Evolutionary conservation across 2,329 filamentous ascomycete species (phyloP).

Genomic region (Aureobasidium sp.): DNA sequence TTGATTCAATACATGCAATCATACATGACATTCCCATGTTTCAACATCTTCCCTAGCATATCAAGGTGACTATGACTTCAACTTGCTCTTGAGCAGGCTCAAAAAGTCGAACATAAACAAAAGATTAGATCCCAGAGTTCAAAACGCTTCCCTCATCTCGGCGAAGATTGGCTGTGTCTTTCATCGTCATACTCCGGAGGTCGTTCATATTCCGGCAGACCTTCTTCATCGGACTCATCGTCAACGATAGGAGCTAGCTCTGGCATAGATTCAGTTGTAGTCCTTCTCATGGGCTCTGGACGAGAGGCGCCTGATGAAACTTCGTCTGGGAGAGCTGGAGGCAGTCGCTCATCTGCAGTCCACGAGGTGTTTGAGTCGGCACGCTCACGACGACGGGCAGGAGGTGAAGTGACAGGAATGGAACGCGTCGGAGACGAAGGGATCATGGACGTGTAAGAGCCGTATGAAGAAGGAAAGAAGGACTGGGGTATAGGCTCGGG

Average conservation of each 20-base stretch:
- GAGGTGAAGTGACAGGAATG: neutral
- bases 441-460: neutral
- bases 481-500: neutral
- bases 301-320: neutral
- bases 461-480: neutral
- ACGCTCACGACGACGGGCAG: neutral
- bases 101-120: neutral
- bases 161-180: neutral
- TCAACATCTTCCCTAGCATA: neutral
- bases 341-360: neutral
- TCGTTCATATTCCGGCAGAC: conserved; percentile 1
- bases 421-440: neutral
- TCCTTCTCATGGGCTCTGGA: neutral
- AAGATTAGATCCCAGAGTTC: neutral
- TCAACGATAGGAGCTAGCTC: neutral
- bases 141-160: neutral
- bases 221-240: neutral
- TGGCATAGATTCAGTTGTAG: neutral
- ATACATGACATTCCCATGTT: neutral
- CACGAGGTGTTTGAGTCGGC: neutral
- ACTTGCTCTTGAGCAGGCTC: neutral
- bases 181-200: conserved; percentile 11
- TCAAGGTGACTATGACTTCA: neutral
- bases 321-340: neutral
- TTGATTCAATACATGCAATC: neutral